Base-by-base conservation (phyloP, 306 rosid species). In the Clitoria ternatea region DNA sequence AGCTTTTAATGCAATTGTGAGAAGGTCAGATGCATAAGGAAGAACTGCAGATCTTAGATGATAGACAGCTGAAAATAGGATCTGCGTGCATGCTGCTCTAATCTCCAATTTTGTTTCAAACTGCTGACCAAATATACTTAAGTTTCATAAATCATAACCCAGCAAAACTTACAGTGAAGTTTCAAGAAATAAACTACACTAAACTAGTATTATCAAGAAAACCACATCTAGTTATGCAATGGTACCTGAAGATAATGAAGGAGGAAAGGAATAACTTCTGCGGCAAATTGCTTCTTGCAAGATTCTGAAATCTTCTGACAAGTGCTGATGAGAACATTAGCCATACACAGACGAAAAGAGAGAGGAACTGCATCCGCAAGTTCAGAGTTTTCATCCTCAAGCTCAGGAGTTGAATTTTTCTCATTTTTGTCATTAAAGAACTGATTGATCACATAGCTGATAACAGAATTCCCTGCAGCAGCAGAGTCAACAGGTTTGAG, bases 321-420 rank as follows among this genome's bases (percentile, higher is more conserved):
- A 64, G 92, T 83, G 67, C 96, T 93, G 78, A 88, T 90, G 52
- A 93, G 88, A 74, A 85, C 98, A 89, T 90, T 93, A 12, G 94
- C 97, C 97, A 93, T 87, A 88, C 97, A 93, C 55, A 90, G 62
- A 40, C 78, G 75, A 66, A 85, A 89, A 30, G 92, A 29, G 48
- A 90, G 85, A 66, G 89, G 78, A 72, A 73, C 20, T 30, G 84
- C 73, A 15, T 49, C 74, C 26, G 50, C 72, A 63, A 37, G 27
- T 13, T 29, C 54, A 54, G 56, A 50, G 62, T 60, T 63, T 70
- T 27, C 76, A 68, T 47, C 49, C 23, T 47, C 83, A 40, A 56
- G 32, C 67, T 79, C 66, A 6, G 85, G 48, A 44, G 65, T 64
- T 50, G 78, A 36, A 57, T 54, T 56, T 33, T 17, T 78, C 56